Evolutionary conservation across 1,284 basidiomycete species (phyloP).

Genomic region (Quambalaria eucalypti): DNA sequence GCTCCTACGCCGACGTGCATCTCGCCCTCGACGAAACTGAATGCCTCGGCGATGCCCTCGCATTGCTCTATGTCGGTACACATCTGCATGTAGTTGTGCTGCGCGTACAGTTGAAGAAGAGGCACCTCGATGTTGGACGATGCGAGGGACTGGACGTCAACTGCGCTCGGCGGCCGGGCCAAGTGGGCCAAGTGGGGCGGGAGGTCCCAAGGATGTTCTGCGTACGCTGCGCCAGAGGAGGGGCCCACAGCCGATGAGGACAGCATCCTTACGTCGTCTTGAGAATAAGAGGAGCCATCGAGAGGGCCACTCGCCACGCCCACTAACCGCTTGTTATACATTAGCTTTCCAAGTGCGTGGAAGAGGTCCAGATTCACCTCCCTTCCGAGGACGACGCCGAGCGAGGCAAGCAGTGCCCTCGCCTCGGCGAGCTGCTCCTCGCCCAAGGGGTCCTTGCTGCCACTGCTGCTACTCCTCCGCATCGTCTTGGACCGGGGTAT

Average conservation of each 20-base stretch:
- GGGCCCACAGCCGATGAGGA: no score
- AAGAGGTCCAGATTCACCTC: conserved; percentile 82
- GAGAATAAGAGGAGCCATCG: neutral
- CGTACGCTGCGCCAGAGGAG: neutral
- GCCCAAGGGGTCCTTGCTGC: no score
- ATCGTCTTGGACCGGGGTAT: neutral
- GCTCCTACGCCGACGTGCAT: conserved; percentile 54
- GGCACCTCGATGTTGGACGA: conserved; percentile 62
- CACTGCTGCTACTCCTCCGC: no score
- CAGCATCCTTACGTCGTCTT: no score
- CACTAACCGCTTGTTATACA: conserved; percentile 80
- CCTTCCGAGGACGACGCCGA: conserved; percentile 57
- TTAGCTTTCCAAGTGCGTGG: conserved; percentile 81
- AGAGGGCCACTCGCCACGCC: neutral
- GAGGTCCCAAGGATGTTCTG: no score
- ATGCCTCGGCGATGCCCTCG: conserved; percentile 61
- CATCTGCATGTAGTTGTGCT: conserved; percentile 84
- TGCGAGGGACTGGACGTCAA: neutral
- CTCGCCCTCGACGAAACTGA: conserved; percentile 72
- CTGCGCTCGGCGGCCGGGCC: no score
- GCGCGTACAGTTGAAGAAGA: conserved; percentile 77
- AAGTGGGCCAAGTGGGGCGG: no score
- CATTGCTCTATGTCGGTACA: conserved; percentile 70
- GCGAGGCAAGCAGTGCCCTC: conserved; percentile 7
- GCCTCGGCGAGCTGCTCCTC: neutral